Base-by-base conservation (phyloP, 192 early-diverging fungal species). In the Coemansia guatemalensis region DNA sequence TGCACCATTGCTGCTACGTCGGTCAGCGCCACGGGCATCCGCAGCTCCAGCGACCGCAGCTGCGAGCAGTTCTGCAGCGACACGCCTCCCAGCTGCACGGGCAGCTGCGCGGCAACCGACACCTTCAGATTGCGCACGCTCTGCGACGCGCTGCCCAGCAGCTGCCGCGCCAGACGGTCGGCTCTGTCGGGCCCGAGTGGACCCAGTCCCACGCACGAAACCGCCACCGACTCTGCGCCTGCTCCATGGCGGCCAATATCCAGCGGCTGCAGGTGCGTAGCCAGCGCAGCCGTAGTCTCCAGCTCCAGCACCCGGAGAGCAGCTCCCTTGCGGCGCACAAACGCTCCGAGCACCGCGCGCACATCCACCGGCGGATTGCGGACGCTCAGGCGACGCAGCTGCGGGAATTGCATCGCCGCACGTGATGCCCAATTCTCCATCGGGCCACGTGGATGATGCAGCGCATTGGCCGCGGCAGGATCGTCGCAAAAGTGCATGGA, bases 21-120 rank as follows among this genome's bases (percentile, higher is more conserved):
- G 1, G 17, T 20, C 21, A 65, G 29, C 6, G 21, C 11, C 41
- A 71, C 17, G 1, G 69, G 69, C 27, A 56, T 44, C 0, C 69
- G 56, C 57, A 71, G 56, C 17, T 71, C 69, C 49, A 71, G 24
- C 0, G 39, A 25, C 8, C 20, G 26, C 12, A 71, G 51, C 1
- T 30, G 17, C 27, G 20, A 39, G 35, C 53, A 64, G 1, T 25
- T 39, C 8, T 52, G 18, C 51, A 63, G 5, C 17, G 33, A 4
- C 27, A 30, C 39, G 14, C 3, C 8, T 12, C 33, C 47, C 8
- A 17, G 4, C 21, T n/a, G 54, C 26, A 53, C 14, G 6, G 22
- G 33, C 26, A 53, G 32, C 35, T 47, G 53, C 25, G 25, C 39
- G 5, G 41, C 25, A 32, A 12, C 27, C 4, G 44, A n/a, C 18